Evolutionary conservation across 345 rosid genomes (phyloP).

Genomic region (Hibiscus tridactylites): DNA sequence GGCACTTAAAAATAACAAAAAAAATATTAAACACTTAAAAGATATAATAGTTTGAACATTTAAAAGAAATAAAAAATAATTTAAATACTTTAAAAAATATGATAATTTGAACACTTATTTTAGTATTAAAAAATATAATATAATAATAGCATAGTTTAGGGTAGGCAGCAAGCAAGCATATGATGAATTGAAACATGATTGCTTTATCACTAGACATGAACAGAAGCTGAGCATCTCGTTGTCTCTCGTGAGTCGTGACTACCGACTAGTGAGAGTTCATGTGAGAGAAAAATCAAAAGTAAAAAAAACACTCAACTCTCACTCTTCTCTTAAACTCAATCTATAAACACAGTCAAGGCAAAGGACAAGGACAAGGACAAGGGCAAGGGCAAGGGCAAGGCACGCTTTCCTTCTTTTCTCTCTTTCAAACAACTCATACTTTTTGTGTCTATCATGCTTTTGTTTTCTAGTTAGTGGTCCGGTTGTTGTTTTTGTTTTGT

Average conservation of each 20-base stretch:
- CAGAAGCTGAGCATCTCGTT: slow-evolving; percentile 34
- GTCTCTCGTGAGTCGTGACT: slow-evolving; percentile 18
- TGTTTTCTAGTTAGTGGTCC: slow-evolving; percentile 21
- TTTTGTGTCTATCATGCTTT: slow-evolving; percentile 28
- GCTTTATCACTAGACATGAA: slow-evolving; percentile 19
- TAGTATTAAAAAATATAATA: not conserved
- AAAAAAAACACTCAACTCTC: slow-evolving; percentile 8
- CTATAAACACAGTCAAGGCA: not conserved
- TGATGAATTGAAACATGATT: slow-evolving; percentile 21
- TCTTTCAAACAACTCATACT: slow-evolving; percentile 17
- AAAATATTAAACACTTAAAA: too few species aligned
- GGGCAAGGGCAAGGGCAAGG: not conserved
- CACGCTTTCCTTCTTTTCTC: slow-evolving; percentile 6
- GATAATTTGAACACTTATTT: too few species aligned
- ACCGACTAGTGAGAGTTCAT: not conserved
- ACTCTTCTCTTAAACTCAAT: slow-evolving; percentile 3
- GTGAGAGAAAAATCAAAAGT: not conserved
- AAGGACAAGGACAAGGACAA: not conserved
- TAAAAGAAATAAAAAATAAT: too few species aligned
- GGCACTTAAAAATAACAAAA: too few species aligned
- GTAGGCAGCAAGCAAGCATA: not conserved
- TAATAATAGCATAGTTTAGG: not conserved
- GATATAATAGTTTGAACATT: too few species aligned
- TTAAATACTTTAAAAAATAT: too few species aligned
- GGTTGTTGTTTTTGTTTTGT: slow-evolving; percentile 14